Conservation (phyloP, 768 basidiomycete genomes). For the Rhizopogon sp. region DNA sequence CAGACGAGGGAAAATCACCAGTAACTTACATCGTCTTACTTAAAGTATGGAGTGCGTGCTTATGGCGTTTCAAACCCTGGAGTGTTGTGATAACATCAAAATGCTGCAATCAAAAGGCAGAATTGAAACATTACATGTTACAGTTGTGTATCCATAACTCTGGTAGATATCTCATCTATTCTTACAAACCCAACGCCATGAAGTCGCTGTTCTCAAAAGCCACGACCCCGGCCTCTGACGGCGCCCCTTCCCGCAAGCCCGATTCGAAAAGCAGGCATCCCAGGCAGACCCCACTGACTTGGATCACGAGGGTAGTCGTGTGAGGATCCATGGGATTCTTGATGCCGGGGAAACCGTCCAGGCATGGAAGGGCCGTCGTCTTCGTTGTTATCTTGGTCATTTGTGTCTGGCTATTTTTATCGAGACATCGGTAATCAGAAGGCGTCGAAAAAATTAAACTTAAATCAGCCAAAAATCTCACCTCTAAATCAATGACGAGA, state of each 20-base stretch:
- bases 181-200: constrained; percentile 3
- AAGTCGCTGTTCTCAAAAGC: constrained; percentile 7
- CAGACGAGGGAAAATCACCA: background rate
- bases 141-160: background rate
- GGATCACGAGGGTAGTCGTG: constrained; percentile 6
- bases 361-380: constrained; percentile 24
- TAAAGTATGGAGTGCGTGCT: constrained; percentile 30
- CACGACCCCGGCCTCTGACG: constrained; percentile 15
- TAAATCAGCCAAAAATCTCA: constrained; percentile 18
- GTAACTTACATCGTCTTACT: constrained; percentile 11
- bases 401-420: constrained; percentile 19
- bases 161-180: background rate
- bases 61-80: constrained; percentile 5
- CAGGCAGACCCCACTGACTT: constrained; percentile 12
- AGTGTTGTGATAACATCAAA: background rate
- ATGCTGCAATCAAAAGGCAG: constrained; percentile 8
- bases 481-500: constrained; percentile 81
- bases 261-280: constrained; percentile 38
- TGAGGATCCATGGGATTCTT: constrained; percentile 10
- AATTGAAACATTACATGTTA: constrained; percentile 1
- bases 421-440: background rate
- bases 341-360: constrained; percentile 25
- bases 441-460: background rate
- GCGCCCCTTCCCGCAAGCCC: constrained; percentile 56
- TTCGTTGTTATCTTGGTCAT: constrained; percentile 34